Conservation (phyloP, 2,329 filamentous ascomycete species). For the Exophiala oligosperma region DNA sequence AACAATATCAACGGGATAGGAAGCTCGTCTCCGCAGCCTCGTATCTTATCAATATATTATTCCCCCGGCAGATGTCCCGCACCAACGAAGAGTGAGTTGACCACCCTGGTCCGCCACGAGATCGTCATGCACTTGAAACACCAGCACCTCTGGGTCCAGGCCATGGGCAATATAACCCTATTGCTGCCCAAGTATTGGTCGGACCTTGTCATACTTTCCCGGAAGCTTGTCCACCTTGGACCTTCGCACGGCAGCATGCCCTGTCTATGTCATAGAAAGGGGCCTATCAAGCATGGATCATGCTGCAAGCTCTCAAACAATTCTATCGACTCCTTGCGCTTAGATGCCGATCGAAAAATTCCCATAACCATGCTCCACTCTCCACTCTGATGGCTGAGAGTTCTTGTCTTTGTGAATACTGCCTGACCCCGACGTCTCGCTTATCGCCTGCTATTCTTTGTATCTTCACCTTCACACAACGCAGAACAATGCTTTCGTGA, state of each 20-base stretch:
- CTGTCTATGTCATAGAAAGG: conserved; percentile 15
- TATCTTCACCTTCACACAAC: conserved; percentile 18
- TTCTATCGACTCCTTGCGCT: conserved; percentile 23
- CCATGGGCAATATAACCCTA: conserved; percentile 14
- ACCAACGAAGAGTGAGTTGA: conserved; percentile 16
- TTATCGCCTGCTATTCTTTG: conserved; percentile 22
- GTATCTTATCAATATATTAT: conserved; percentile 1
- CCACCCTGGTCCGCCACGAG: conserved; percentile 14
- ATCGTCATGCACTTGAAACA: conserved; percentile 24
- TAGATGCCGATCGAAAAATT: conserved; percentile 25
- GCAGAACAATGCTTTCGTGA: conserved; percentile 24
- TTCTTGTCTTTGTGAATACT: conserved; percentile 15
- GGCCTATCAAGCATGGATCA: conserved; percentile 19
- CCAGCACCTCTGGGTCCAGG: conserved; percentile 15
- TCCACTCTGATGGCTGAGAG: conserved; percentile 16
- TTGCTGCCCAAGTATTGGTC: conserved; percentile 17
- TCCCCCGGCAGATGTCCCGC: conserved; percentile 8
- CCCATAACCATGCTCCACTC: conserved; percentile 23
- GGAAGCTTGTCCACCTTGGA: conserved; percentile 10
- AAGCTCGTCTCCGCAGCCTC: conserved; percentile 7
- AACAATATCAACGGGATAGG: background rate
- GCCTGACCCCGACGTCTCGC: conserved; percentile 19
- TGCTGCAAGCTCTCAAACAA: conserved; percentile 12
- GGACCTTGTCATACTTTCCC: background rate
- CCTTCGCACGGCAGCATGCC: conserved; percentile 1